A percentile compares a stretch with the other conserved stretches of the same genome.
These are phyloP conservation scores for Mortierella sp. DNA, from an alignment of 371 early-diverging fungal genomes.

Conservation along the genomic window DNA sequence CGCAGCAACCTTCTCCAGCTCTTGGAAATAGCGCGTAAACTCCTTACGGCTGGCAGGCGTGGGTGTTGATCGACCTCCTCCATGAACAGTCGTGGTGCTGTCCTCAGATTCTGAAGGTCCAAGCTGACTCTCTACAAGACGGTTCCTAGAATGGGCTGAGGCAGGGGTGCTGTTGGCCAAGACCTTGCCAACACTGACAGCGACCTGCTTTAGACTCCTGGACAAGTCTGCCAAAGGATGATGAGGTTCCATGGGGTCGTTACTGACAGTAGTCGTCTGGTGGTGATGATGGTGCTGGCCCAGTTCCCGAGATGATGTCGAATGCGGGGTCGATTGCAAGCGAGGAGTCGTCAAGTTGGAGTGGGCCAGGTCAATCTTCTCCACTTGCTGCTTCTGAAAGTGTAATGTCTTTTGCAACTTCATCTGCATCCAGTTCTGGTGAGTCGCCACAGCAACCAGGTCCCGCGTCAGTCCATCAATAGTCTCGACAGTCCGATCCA, in stretches of 20 bases:
- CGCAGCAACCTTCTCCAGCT: conserved; percentile 51
- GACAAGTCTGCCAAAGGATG: conserved; percentile 42
- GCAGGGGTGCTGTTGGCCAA: conserved; percentile 28
- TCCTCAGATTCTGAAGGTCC: not conserved
- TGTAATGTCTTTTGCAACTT: conserved; percentile 45
- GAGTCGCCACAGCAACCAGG: conserved; percentile 52
- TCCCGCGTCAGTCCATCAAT: conserved; percentile 50
- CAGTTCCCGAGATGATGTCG: not conserved
- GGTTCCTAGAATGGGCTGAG: conserved; percentile 3
- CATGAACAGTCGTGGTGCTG: not conserved
- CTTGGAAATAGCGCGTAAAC: conserved; percentile 45
- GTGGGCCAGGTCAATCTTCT: conserved; percentile 35
- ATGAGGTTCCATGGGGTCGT: not conserved
- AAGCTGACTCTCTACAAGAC: not conserved
- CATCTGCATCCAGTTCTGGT: conserved; percentile 55
- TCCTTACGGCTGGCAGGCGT: conserved; percentile 29
- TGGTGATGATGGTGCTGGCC: not conserved
- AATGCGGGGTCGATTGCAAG: not conserved
- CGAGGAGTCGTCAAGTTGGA: not conserved
- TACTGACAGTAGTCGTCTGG: not conserved
- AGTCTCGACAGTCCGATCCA: conserved; percentile 51
- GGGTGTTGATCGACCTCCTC: conserved; percentile 6
- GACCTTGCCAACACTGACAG: conserved; percentile 47
- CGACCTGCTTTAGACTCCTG: conserved; percentile 48
- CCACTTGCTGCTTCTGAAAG: conserved; percentile 51